Conservation (phyloP, 352 stramenopile species). For the Pythium biforme region DNA sequence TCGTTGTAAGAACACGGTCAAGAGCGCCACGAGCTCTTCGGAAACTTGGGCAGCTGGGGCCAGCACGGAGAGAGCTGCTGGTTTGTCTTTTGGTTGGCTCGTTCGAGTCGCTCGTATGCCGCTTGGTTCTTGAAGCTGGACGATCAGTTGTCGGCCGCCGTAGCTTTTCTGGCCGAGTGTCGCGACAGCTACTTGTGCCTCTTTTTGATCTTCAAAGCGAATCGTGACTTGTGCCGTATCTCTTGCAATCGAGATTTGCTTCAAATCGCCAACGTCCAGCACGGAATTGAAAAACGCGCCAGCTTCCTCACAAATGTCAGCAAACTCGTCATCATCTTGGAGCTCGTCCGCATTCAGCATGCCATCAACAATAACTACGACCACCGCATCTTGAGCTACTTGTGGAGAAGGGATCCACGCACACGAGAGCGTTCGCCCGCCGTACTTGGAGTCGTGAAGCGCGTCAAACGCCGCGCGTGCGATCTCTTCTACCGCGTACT, state of each 20-base stretch:
- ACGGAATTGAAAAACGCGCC: slow-evolving; percentile 28
- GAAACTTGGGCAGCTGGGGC: neutral
- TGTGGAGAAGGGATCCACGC: neutral
- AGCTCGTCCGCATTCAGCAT: slow-evolving; percentile 48
- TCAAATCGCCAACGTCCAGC: slow-evolving; percentile 13
- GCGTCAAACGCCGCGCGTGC: slow-evolving; percentile 21
- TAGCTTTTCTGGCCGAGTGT: slow-evolving; percentile 3
- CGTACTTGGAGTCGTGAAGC: slow-evolving; percentile 26
- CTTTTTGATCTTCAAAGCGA: neutral
- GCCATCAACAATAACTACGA: slow-evolving; percentile 1
- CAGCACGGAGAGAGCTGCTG: too few species aligned
- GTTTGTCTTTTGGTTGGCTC: neutral
- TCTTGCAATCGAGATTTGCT: slow-evolving; percentile 25
- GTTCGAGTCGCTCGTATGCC: too few species aligned
- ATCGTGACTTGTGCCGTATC: slow-evolving; percentile 8
- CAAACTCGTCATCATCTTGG: slow-evolving; percentile 49
- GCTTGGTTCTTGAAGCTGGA: neutral
- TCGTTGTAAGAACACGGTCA: slow-evolving; percentile 33
- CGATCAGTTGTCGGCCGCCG: slow-evolving; percentile 1
- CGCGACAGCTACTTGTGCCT: neutral
- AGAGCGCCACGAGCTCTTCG: slow-evolving; percentile 2
- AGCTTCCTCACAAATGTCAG: slow-evolving; percentile 43
- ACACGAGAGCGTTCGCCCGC: slow-evolving; percentile 17
- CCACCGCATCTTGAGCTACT: too few species aligned
- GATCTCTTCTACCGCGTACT: slow-evolving; percentile 2